Base-by-base conservation (phyloP, 176 grass and related monocot species). In the Triticum urartu region DNA sequence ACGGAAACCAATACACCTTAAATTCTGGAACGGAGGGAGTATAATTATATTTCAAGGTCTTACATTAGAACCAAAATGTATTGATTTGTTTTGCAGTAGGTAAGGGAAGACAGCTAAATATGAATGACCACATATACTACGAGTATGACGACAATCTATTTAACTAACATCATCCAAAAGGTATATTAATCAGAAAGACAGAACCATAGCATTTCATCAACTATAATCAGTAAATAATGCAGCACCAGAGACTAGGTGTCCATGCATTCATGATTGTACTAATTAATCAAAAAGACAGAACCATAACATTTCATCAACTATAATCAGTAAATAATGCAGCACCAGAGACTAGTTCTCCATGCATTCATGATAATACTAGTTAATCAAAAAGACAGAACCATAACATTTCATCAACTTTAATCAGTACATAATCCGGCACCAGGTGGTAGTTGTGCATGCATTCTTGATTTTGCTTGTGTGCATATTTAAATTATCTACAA, bases 381-480 rank as follows among this genome's bases (percentile, higher is more conserved):
- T 33, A 34, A 30, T 30, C 13, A 8, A 15, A 24, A 43, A 61
- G 7, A 13, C 10, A 79, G 11, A 73, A 79, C 33, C 8, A 26
- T 25, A 66, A 20, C 54, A 80, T 64, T 22, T 17, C 2, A 85
- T 3, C 42, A 32, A 88, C 56, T 81, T 85, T 63, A 33, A 75
- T 48, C 65, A 78, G 77, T 77, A 82, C 56, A 72, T 42, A 72
- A 34, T 11, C 5, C 35, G 18, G 18, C 6, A 86, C 56, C 6
- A 43, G 45, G 64, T 80, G 18, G 54, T 35, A 74, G 68, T 21
- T 59, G 25, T 47, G 25, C 36, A 75, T 30, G 20, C 50, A 68
- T 77, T 34, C 21, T 75, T 35, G 61, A 76, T 73, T 73, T 48
- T 73, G 64, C 30, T 43, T 60, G 45, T 64, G 42, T 72, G 28